A percentile compares a stretch with the other conserved stretches of the same genome.
Conservation (phyloP, 106 monocot genomes). For the Agapanthus africanus region DNA sequence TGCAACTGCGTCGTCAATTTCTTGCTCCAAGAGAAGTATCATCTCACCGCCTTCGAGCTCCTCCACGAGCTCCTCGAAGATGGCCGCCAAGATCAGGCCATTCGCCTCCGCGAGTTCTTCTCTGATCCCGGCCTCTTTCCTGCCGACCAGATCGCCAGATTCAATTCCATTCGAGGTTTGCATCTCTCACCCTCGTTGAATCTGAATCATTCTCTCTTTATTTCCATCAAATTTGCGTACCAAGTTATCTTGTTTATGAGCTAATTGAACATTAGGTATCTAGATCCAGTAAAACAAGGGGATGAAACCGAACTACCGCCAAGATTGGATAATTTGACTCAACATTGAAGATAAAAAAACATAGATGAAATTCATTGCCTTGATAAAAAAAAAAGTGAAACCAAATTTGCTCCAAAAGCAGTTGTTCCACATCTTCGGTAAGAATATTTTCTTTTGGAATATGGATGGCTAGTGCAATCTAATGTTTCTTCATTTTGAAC, state of each 20-base stretch:
- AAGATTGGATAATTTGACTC: not conserved
- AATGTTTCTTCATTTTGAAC: not conserved
- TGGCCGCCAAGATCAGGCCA: slow-evolving; percentile 85
- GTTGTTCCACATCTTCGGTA: too few relatives aligned
- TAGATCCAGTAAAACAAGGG: too few relatives aligned
- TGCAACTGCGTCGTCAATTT: slow-evolving; percentile 99
- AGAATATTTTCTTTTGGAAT: too few relatives aligned
- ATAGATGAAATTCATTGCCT: too few relatives aligned
- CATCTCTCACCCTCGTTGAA: too few relatives aligned
- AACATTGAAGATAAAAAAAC: not conserved
- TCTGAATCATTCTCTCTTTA: not conserved
- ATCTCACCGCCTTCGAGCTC: slow-evolving; percentile 92
- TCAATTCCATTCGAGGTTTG: slow-evolving; percentile 59
- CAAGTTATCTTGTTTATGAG: too few relatives aligned
- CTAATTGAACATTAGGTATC: too few relatives aligned
- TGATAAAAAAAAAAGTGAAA: too few relatives aligned
- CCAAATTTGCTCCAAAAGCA: too few relatives aligned
- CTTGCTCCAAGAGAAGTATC: slow-evolving; percentile 81
- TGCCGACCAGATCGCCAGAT: slow-evolving; percentile 69
- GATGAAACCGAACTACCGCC: not conserved
- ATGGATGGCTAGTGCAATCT: not conserved
- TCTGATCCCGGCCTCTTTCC: slow-evolving; percentile 61
- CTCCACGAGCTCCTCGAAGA: slow-evolving; percentile 95
- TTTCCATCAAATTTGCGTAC: too few relatives aligned
- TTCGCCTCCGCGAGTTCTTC: slow-evolving; percentile 85